Base-by-base conservation (phyloP, 352 stramenopile genomes). In the Globisporangium radiosum region DNA sequence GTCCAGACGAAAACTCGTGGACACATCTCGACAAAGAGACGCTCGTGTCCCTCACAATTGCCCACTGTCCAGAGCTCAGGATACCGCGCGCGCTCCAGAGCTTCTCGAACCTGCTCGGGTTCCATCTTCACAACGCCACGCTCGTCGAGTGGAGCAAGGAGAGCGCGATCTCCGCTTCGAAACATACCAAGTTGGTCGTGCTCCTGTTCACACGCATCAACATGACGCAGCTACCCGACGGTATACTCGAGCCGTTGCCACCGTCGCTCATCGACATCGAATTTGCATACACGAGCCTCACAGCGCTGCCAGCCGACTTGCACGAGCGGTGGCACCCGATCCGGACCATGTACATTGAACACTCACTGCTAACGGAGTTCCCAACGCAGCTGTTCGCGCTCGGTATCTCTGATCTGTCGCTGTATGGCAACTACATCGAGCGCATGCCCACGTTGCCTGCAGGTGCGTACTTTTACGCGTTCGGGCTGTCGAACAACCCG, bases 61-160 rank as follows among this genome's bases (percentile, higher is more conserved):
- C 59, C 25, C 66, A 74, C 36, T 76, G 63, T 45, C 39, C 63
- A 25, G 53, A 47, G 2, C 59, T 77, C 2, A 19, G 6, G 15
- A 39, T 77, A n/a, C 59, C 61, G 4, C 8, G 45, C 3, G 13
- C 47, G 5, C 50, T 75, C 40, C 64, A 58, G 45, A 47, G n/a
- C 15, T 75, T 73, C 38, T 33, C 52, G 6, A 75, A 75, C 38
- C 45, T 77, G 0, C 36, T 77, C 0, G 58, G 66, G n/a, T 42
- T 77, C 36, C 52, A 77, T 15, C 57, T 75, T n/a, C 64, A 70
- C 67, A 77, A 75, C 42, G 54, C 33, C 10, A 75, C 70, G 45
- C 38, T 63, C 33, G 50, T 48, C 8, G 58, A 63, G 58, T 63
- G 57, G 57, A 19, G 17, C 13, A 52, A 56, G 36, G 57, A 42